Evolutionary conservation across 345 rosid genomes (phyloP), one percentile per base, ranked within the genome.

Genomic region (Erodium maritimum): DNA sequence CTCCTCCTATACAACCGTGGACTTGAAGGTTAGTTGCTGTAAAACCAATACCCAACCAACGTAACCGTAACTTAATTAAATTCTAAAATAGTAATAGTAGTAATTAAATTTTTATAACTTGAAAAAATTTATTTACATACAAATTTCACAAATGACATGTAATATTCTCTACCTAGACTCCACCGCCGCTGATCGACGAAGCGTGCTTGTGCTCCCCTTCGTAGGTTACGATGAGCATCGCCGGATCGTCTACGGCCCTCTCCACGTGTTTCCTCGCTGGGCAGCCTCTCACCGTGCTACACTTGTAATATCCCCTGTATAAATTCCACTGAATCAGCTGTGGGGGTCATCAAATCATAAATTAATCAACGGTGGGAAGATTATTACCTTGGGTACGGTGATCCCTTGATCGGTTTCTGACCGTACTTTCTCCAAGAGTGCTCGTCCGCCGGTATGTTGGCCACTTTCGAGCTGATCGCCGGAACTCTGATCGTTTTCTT

Each of bases 251-350:
- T 0, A 73, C 60, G 0, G 85, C 89, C 55, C 95, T 68, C 64
- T 87, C 95, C 67, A 87, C 65, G n/a, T n/a, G n/a, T n/a, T 87
- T 87, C 82, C 90, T 79, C 1, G 95, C 95, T 0, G 95, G 91
- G 54, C 95, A 87, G 6, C 83, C 90, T 71, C 86, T 72, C 50
- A 82, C 29, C 1, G 82, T 78, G 65, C 91, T 87, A 61, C 95
- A 87, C 77, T 81, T 87, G 71, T 87, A 87, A 59, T 87, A 87
- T 21, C 91, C 91, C 62, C 95, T 87, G 73, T 0, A 67, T 2
- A 21, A n/a, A 1, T 0, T 22, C 20, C 10, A 65, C 50, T 16
- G 18, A 50, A 17, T 5, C 22, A 7, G 33, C 16, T 1, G 21
- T 18, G 5, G 16, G n/a, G 50, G 5, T 37, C 7, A 37, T 37